Base-by-base conservation (phyloP, 805 yeast genomes). In the Pichia scutulata region DNA sequence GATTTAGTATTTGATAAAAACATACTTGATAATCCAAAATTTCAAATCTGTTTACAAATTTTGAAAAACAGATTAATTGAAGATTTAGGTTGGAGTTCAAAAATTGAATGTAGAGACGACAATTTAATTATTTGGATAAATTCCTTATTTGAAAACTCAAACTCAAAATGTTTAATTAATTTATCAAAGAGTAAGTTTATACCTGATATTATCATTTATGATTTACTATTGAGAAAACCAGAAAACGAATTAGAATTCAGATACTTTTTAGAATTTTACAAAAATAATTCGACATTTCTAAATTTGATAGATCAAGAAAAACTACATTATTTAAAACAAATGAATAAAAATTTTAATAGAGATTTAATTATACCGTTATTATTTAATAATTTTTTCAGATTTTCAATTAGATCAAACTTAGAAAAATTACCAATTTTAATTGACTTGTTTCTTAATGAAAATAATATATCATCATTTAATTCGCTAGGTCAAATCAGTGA, bases 231-330 rank as follows among this genome's bases (percentile, higher is more conserved):
- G 14, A 51, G 70, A 40, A 52, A 42, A 4, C 67, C 68, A 6
- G 33, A 21, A 5, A 56, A 58, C 40, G 63, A 59, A 41, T 48
- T 51, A 8, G 68, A 66, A 49, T 63, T 57, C 45, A 51, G 55
- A 39, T 54, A 61, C 9, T 46, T 57, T 18, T 47, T 63, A 14
- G 63, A 58, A 37, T 50, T 64, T 9, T 65, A 63, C 50, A 51
- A 46, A 28, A 51, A 51, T 16, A 56, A 59, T 57, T 48, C 51
- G 1, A 19, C 33, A 3, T 58, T 56, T 16, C 40, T 63, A 7
- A 54, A 52, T 33, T 25, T 54, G 16, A 49, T 61, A 18, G 70
- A 66, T 50, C 67, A 63, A 43, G 66, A 62, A 39, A 63, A 62
- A 44, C 43, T 59, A 16, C 57, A 55, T 37, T 56, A 54, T 41